Percentiles rank a stretch among this genome's conserved stretches.
phyloP scores from a whole-genome alignment of 345 rosid genomes.

The Citrus sp. region DNA sequence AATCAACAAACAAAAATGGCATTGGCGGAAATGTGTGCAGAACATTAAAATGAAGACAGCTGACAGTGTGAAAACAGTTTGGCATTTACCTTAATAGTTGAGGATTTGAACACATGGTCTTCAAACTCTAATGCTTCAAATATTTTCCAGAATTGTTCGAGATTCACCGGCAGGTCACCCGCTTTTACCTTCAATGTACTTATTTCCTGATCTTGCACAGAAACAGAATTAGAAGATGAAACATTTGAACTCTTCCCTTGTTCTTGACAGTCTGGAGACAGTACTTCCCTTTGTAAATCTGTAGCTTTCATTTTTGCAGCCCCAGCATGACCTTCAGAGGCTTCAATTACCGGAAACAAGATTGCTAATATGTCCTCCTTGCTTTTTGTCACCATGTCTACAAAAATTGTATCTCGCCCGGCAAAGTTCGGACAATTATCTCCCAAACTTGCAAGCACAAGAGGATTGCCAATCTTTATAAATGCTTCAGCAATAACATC shows the following conservation, averaged over 20 bases:
- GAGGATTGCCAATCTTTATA: constrained; percentile 30
- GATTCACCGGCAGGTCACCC: neutral
- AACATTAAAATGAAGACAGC: neutral
- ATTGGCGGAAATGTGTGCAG: neutral
- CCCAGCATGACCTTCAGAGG: neutral
- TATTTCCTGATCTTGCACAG: neutral
- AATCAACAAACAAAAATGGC: neutral
- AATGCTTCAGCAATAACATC: constrained; percentile 29
- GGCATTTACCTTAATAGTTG: constrained; percentile 11
- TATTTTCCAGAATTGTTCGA: constrained; percentile 11
- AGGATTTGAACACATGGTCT: neutral
- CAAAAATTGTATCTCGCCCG: constrained; percentile 20
- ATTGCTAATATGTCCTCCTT: constrained; percentile 25
- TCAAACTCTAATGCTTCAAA: neutral
- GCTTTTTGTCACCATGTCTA: constrained; percentile 28
- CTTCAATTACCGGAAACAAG: constrained; percentile 20
- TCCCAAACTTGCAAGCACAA: constrained; percentile 20
- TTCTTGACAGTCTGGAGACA: neutral
- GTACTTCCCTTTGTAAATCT: neutral
- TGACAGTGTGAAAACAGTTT: neutral
- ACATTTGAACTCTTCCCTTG: constrained; percentile 6
- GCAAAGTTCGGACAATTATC: neutral
- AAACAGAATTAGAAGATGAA: constrained; percentile 1
- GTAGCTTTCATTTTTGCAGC: neutral
- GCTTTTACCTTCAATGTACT: neutral